phyloP scores from a whole-genome alignment of 306 rosid species.

The Rosa lucieae region DNA sequence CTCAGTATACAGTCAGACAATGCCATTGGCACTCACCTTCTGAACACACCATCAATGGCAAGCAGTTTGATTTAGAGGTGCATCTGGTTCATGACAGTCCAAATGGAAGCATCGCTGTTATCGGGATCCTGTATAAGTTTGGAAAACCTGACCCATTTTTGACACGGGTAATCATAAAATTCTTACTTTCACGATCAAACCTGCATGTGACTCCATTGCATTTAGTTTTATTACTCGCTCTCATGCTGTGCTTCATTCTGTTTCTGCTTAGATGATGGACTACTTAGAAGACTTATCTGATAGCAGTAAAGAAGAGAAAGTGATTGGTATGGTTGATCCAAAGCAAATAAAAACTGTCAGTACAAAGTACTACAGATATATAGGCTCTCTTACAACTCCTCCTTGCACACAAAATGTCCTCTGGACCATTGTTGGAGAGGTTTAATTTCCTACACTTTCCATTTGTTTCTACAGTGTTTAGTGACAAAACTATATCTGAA shows the following conservation, averaged over 20 bases:
- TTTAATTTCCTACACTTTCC: not conserved
- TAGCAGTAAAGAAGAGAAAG: slow-evolving; percentile 11
- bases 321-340: slow-evolving; percentile 46
- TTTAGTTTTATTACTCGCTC: not conserved
- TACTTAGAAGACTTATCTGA: slow-evolving; percentile 33
- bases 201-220: not conserved
- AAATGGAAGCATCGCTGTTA: slow-evolving; percentile 46
- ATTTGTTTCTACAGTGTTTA: not conserved
- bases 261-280: slow-evolving; percentile 30
- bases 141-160: slow-evolving; percentile 56
- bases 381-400: slow-evolving; percentile 80
- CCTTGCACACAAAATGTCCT: slow-evolving; percentile 59
- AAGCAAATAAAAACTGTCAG: slow-evolving; percentile 20
- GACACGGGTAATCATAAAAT: slow-evolving; percentile 38
- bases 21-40: slow-evolving; percentile 86
- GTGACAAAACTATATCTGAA: not conserved
- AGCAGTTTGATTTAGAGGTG: slow-evolving; percentile 55
- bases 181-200: not conserved
- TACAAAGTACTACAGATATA: slow-evolving; percentile 51
- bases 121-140: slow-evolving; percentile 50
- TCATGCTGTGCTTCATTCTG: not conserved
- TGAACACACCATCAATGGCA: slow-evolving; percentile 66
- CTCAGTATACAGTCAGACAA: slow-evolving; percentile 48
- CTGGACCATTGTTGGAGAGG: slow-evolving; percentile 56
- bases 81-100: slow-evolving; percentile 64